A percentile compares a stretch with the other conserved stretches of the same genome.
phyloP scores from a whole-genome alignment of 2,329 filamentous ascomycete genomes.

The Leptographium galeiforme region DNA sequence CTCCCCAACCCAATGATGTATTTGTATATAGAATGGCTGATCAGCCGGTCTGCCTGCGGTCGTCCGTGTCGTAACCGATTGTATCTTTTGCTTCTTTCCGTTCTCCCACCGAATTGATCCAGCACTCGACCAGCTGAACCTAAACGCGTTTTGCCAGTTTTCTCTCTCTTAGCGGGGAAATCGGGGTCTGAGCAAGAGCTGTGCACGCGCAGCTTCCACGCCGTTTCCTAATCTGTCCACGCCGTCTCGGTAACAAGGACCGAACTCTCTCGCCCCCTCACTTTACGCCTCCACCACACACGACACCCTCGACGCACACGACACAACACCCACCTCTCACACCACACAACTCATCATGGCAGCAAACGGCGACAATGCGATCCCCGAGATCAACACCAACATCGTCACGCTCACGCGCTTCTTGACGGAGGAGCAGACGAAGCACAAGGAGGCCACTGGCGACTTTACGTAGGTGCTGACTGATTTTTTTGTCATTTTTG shows the following conservation, averaged over 20 bases:
- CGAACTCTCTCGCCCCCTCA: neutral
- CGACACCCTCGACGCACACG: neutral
- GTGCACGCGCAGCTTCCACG: neutral
- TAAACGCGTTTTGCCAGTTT: neutral
- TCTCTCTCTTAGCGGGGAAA: neutral
- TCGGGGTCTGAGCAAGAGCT: neutral
- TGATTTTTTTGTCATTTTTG: neutral
- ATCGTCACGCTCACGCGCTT: conserved; percentile 93
- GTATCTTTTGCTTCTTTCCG: neutral
- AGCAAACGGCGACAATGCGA: conserved; percentile 26
- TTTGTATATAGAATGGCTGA: no score
- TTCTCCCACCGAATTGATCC: neutral
- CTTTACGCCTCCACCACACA: neutral
- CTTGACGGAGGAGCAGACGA: conserved; percentile 88
- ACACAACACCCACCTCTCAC: neutral
- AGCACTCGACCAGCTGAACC: no score
- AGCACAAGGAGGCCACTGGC: conserved; percentile 88
- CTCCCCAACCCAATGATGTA: no score
- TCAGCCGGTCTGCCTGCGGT: no score
- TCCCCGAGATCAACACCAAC: conserved; percentile 78
- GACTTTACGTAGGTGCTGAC: conserved; percentile 74
- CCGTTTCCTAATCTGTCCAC: neutral
- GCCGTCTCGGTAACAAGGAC: neutral
- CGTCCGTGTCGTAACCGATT: no score
- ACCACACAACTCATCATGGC: conserved; percentile 12